Base-by-base conservation (phyloP, 179 eudicot genomes). In the Silene vulgaris region DNA sequence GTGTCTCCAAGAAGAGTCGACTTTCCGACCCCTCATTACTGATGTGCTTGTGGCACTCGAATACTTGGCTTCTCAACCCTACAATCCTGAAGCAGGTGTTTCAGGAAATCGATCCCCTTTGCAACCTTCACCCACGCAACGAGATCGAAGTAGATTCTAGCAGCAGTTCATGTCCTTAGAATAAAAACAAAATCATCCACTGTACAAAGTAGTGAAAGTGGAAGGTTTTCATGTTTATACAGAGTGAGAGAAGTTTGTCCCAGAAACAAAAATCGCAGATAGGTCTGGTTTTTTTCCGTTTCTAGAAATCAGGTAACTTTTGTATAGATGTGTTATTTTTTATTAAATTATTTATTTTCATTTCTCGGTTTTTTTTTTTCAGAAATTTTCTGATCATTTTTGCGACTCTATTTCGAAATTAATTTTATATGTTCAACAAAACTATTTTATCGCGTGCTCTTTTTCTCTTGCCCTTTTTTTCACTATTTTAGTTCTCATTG, bases 31-130 rank as follows among this genome's bases (percentile, higher is more conserved):
- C 35, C 82, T 80, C 74, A 87, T 89, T 32, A 81, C 79, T 7
- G 90, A 89, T 68, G 87, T 89, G 30, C 85, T 86, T 35, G 89
- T 81, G 48, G 93, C 93, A 2, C 84, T 89, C 12, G 87, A 86
- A 35, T 89, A 83, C 74, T 40, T 89, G 26, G 88, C 88, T 16
- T 74, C 88, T 17, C 84, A 80, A 60, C 83, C 88, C 28, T 81
- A 81, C 76, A 69, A 56, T 72, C 80, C 80, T 0, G 85, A 20
- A 61, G 80, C 86, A 45, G 14, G 65, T 40, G 37, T 76, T 60
- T 83, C 81, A 13, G 74, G 59, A 59, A 65, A 74, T 57, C 79
- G 62, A 20, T 74, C 79, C 73, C 77, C 84, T 45, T 54, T 78
- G 35, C 57, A 52, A 54, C 77, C 78, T 61, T 71, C 82, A 57